These are phyloP conservation scores for Pichia eremophila DNA, from an alignment of 805 yeast species.

Conservation along the genomic window DNA sequence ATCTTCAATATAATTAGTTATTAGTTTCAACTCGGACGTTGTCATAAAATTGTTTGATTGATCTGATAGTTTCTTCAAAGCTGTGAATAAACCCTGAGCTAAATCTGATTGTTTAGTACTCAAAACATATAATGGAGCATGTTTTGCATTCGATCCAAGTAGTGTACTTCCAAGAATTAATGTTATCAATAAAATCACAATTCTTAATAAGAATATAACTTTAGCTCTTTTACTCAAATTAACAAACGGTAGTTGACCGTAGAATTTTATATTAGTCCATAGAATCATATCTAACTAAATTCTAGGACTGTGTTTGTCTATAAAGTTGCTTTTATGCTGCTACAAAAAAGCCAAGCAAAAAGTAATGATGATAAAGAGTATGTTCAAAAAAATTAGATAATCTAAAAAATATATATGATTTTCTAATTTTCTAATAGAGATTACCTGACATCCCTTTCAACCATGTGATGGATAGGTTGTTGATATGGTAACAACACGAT, in stretches of 20 bases:
- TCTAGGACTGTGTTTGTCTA: background rate
- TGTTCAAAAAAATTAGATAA: no score
- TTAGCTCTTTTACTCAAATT: slow-evolving; percentile 22
- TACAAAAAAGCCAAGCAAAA: no score
- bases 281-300: background rate
- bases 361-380: no score
- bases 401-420: no score
- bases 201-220: slow-evolving; percentile 14
- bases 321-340: no score
- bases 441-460: no score
- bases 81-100: slow-evolving; percentile 41
- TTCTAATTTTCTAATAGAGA: no score
- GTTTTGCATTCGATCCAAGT: background rate
- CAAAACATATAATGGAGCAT: slow-evolving; percentile 20
- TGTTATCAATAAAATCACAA: slow-evolving; percentile 4
- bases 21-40: slow-evolving; percentile 37
- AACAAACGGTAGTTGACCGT: slow-evolving; percentile 15
- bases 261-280: slow-evolving; percentile 1
- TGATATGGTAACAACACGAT: no score
- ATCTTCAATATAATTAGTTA: slow-evolving; percentile 36
- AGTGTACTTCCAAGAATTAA: slow-evolving; percentile 1
- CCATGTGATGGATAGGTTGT: no score
- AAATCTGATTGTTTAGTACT: slow-evolving; percentile 46
- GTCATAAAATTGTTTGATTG: slow-evolving; percentile 29
- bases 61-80: slow-evolving; percentile 25